These are phyloP conservation scores for Colletotrichum graminicola DNA, from an alignment of 2,329 filamentous ascomycete genomes.

Conservation along the genomic window DNA sequence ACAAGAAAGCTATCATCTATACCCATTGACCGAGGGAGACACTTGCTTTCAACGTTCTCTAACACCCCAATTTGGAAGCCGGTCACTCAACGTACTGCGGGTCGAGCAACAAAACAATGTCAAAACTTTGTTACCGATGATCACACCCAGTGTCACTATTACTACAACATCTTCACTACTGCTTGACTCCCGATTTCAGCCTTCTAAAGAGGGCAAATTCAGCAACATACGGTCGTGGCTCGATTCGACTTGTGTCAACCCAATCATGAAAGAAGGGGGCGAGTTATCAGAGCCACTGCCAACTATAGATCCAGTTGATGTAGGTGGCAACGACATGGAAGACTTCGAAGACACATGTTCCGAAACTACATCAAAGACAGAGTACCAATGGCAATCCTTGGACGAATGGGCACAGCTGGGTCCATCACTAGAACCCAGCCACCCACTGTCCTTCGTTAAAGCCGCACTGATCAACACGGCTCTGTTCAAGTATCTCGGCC, in stretches of 20 bases:
- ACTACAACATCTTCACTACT: neutral
- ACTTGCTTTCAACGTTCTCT: neutral
- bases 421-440: neutral
- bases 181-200: neutral
- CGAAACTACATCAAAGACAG: neutral
- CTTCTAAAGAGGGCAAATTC: neutral
- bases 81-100: too few species aligned
- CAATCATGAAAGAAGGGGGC: too few species aligned
- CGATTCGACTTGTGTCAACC: neutral
- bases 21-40: neutral
- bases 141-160: neutral
- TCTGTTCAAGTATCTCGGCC: neutral
- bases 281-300: neutral
- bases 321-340: neutral
- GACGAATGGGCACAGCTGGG: neutral
- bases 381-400: conserved; percentile 1
- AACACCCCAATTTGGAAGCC: neutral
- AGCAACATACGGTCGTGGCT: neutral
- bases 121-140: neutral
- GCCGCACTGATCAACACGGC: neutral
- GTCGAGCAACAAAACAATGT: neutral
- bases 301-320: neutral
- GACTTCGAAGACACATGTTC: neutral
- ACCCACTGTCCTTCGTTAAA: neutral
- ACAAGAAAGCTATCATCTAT: neutral